Evolutionary conservation across 1,139 yeast genomes (phyloP), one percentile per base, ranked within the genome.

Genomic region (Suhomyces anneliseae): DNA sequence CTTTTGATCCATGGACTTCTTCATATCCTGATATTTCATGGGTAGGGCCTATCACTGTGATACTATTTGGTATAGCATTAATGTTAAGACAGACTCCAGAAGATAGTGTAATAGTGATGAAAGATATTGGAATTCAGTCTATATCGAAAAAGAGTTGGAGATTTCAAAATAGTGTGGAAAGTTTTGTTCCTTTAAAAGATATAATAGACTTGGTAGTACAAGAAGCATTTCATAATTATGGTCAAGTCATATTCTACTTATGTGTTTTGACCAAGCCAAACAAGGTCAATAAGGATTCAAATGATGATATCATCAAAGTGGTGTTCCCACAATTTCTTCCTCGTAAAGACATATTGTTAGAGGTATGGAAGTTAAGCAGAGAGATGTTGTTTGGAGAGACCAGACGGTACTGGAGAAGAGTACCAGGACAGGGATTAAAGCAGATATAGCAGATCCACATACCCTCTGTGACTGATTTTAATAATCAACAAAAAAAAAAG

Each of bases 211-310:
- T 85, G 27, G 81, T 83, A 0, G 80, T 85, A 32, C 85, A 84
- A 56, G 92, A 85, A 60, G 90, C 87, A 1, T 84, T 85, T 58
- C 75, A 72, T 51, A 82, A 83, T 7, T 77, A 81, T 53, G 79
- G 79, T 12, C 81, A 79, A 58, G 88, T 83, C 8, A 70, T 84
- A 1, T 83, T 75, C 57, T 84, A 84, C 57, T 64, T 85, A 61
- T 79, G 85, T 45, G 68, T 84, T 7, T 66, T 84, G 38, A 74
- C 82, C n/a, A 74, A 70, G 40, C 62, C 69, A 31, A 43, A 43
- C 24, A 37, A 45, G 34, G 33, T 27, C 26, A 43, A 40, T 29
- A 48, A 43, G 35, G 36, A 29, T 24, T 45, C 43, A 35, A 55
- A 55, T 14, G 67, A 67, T n/a, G 68, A 66, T 45, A 56, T 66